Evolutionary conservation across 768 basidiomycete species (phyloP).

Genomic region (Tephrocybe sp.): DNA sequence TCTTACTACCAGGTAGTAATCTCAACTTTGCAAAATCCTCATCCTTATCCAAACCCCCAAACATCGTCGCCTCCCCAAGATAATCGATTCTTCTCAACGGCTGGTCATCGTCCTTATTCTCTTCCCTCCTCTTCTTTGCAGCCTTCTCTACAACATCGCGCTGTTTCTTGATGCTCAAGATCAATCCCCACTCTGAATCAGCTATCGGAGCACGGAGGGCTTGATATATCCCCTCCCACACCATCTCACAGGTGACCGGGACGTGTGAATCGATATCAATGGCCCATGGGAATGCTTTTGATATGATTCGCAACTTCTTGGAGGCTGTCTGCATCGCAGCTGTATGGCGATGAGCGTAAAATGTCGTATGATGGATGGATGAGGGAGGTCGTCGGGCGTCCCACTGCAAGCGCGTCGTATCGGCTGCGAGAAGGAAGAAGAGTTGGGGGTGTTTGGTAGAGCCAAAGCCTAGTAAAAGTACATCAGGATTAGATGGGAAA

Average conservation of each 20-base stretch:
- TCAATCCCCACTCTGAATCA: constrained; percentile 69
- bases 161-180: constrained; percentile 40
- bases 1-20: constrained; percentile 39
- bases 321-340: constrained; percentile 37
- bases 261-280: constrained; percentile 47
- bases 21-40: constrained; percentile 53
- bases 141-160: constrained; percentile 47
- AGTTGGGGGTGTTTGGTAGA: constrained; percentile 19
- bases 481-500: background rate
- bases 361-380: constrained; percentile 10
- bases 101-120: constrained; percentile 31
- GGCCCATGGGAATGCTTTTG: constrained; percentile 63
- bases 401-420: constrained; percentile 13
- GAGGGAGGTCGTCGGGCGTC: constrained; percentile 3
- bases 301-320: constrained; percentile 51
- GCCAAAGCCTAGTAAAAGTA: background rate
- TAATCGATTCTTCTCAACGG: constrained; percentile 59
- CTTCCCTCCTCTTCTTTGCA: constrained; percentile 44
- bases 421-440: constrained; percentile 13
- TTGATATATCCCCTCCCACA: constrained; percentile 54
- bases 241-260: constrained; percentile 46
- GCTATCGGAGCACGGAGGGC: constrained; percentile 51
- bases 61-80: constrained; percentile 55
- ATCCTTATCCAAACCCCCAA: constrained; percentile 61
- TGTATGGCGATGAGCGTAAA: constrained; percentile 12